Base-by-base conservation (phyloP, 176 grass and related monocot species). In the Ananas comosus region DNA sequence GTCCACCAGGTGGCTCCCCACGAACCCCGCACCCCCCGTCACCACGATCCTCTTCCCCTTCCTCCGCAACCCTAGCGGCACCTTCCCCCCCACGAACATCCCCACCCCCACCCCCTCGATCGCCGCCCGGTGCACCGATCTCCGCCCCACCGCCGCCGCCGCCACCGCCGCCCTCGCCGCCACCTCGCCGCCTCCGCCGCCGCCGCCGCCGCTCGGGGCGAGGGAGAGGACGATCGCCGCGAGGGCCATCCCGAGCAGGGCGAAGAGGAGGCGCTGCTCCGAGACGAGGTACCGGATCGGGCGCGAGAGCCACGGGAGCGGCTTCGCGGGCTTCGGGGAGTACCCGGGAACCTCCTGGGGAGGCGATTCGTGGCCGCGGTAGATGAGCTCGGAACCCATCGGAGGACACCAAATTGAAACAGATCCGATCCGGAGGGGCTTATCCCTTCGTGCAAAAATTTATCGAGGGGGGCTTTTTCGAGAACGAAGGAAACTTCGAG, bases 1-100 rank as follows among this genome's bases (percentile, higher is more conserved):
- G 75, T 96, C 91, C 19, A 96, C 91, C 13, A 96, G 85, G 80
- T 96, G 91, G 72, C 87, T 91, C 54, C 91, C 91, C 0, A 96
- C 91, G 78, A 96, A 96, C 2, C 91, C 91, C 8, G 91, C 91
- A 25, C 91, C 91, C 19, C 91, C 91, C 12, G 91, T 96, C 49
- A 96, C 91, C 21, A 96, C 82, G 50, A 96, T 87, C 49, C 91
- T 81, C 18, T 88, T 72, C 6, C 78, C 88, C 80, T 88, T 91
- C 2, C 86, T 78, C 88, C 91, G 91, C n/a, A 96, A 72, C 70
- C 91, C 91, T 1, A 96, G 76, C 11, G 91, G 91, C 64, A 96
- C 74, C 78, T 96, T 96, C 2, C 83, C 85, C 24, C 82, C 91
- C 2, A 84, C 80, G 74, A 85, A 91, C 11, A 42, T 42, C 84